Base-by-base conservation (phyloP, 768 basidiomycete genomes). In the Suillus occidentalis region DNA sequence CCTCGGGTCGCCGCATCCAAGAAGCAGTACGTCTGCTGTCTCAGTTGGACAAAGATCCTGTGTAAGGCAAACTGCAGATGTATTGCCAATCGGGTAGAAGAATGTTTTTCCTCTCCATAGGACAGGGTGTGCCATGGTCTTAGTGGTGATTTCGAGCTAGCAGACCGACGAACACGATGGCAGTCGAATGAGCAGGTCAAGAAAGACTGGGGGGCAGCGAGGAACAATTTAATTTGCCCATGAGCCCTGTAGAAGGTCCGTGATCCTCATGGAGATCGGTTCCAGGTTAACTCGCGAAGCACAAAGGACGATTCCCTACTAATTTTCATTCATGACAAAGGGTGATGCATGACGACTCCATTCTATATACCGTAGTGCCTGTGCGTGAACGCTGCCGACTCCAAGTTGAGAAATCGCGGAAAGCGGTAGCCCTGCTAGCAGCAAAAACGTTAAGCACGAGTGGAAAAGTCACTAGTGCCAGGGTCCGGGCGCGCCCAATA, bases 21-120 rank as follows among this genome's bases (percentile, higher is more conserved):
- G 75, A 20, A 86, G 78, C 4, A 89, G 76, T 31, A 87, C 70
- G n/a, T 80, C 72, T 7, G 83, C 85, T n/a, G 72, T 61, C 60
- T 79, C 71, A 65, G 85, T 85, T 0, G 82, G 81, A 63, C 83
- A 72, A 6, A 88, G 70, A 47, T 81, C 77, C 61, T 82, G 75
- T 4, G 83, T 82, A 16, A 88, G 73, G 53, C 76, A 82, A 5
- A 83, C 73, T 6, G 88, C 82, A 5, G 85, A 78, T 0, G 87
- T 87, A 69, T 87, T 87, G 40, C 88, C 87, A 16, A 86, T 75
- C 2, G 86, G 82, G 71, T 87, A 88, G 75, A 86, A 88, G 64
- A 80, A 84, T 3, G 72, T 72, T 66, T 78, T 80, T 13, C 74
- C 78, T 3, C 79, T 82, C 79, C 80, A 83, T n/a, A 74, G 66